Conservation (phyloP, 1,284 basidiomycete species). For the Malassezia furfur region DNA sequence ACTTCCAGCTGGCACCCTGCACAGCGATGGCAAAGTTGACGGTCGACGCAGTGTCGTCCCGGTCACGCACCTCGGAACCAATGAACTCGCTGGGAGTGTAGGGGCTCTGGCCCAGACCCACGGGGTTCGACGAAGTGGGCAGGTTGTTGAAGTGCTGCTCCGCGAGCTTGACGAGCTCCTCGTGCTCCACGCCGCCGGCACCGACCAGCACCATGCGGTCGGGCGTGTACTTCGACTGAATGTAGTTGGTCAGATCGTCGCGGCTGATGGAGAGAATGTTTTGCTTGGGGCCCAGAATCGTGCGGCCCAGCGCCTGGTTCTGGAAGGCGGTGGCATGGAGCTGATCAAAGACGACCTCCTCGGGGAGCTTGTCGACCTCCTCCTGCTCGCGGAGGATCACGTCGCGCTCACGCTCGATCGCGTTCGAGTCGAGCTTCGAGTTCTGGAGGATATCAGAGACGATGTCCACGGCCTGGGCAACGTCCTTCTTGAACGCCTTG, state of each 20-base stretch:
- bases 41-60: slow-evolving; percentile 79
- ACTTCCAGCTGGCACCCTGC: slow-evolving; percentile 94
- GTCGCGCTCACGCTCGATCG: slow-evolving; percentile 91
- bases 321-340: slow-evolving; percentile 94
- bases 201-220: slow-evolving; percentile 99
- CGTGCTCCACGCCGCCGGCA: slow-evolving; percentile 86
- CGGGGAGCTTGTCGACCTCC: slow-evolving; percentile 95
- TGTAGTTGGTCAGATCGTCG: slow-evolving; percentile 80
- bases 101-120: slow-evolving; percentile 63
- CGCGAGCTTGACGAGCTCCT: slow-evolving; percentile 84
- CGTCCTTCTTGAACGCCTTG: slow-evolving; percentile 95
- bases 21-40: slow-evolving; percentile 93
- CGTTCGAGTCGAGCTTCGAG: slow-evolving; percentile 78
- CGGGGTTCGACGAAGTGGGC: slow-evolving; percentile 76
- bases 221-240: slow-evolving; percentile 94
- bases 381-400: slow-evolving; percentile 96
- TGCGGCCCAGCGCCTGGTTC: slow-evolving; percentile 86
- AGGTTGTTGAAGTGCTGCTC: slow-evolving; percentile 85
- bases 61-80: slow-evolving; percentile 89
- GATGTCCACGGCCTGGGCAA: slow-evolving; percentile 83
- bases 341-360: slow-evolving; percentile 98
- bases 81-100: slow-evolving; percentile 63
- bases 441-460: slow-evolving; percentile 97
- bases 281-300: slow-evolving; percentile 90
- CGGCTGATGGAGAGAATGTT: slow-evolving; percentile 94